These are phyloP conservation scores for Melanomma pulvis-pyrius DNA, from an alignment of 495 filamentous ascomycete species.

Conservation along the genomic window DNA sequence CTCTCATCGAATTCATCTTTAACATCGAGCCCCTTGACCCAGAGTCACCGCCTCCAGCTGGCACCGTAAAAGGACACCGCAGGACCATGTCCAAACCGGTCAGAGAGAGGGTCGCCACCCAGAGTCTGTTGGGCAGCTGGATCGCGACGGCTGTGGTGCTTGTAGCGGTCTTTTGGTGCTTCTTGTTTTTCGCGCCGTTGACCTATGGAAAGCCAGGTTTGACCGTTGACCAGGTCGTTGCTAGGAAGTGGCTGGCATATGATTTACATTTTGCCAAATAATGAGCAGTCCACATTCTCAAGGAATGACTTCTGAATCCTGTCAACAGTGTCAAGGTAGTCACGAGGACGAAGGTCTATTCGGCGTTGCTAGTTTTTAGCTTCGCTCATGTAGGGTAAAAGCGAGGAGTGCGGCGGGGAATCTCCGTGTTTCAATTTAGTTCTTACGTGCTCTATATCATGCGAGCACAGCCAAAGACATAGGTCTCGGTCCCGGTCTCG, in stretches of 20 bases:
- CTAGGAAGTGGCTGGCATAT: slow-evolving; percentile 94
- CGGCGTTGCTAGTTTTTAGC: neutral
- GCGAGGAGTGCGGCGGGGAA: neutral
- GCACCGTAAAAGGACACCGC: slow-evolving; percentile 55
- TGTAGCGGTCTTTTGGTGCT: slow-evolving; percentile 69
- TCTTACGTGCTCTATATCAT: neutral
- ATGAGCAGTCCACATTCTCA: neutral
- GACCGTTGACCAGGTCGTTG: slow-evolving; percentile 73
- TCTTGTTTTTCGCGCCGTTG: slow-evolving; percentile 90
- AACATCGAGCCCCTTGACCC: slow-evolving; percentile 73
- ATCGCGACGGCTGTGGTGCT: slow-evolving; percentile 72
- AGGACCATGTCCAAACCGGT: slow-evolving; percentile 66
- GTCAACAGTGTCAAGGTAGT: no score
- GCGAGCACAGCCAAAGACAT: neutral
- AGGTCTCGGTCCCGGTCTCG: no score
- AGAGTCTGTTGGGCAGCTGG: slow-evolving; percentile 79
- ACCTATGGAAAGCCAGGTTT: slow-evolving; percentile 97
- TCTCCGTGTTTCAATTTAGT: neutral
- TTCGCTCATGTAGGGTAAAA: neutral
- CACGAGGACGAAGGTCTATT: neutral
- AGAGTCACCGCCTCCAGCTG: slow-evolving; percentile 47
- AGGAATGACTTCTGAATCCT: neutral
- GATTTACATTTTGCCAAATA: slow-evolving; percentile 99
- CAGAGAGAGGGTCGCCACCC: slow-evolving; percentile 75
- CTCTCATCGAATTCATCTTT: slow-evolving; percentile 95